phyloP scores from a whole-genome alignment of 371 early-diverging fungal species.

The Zancudomyces culisetae region DNA sequence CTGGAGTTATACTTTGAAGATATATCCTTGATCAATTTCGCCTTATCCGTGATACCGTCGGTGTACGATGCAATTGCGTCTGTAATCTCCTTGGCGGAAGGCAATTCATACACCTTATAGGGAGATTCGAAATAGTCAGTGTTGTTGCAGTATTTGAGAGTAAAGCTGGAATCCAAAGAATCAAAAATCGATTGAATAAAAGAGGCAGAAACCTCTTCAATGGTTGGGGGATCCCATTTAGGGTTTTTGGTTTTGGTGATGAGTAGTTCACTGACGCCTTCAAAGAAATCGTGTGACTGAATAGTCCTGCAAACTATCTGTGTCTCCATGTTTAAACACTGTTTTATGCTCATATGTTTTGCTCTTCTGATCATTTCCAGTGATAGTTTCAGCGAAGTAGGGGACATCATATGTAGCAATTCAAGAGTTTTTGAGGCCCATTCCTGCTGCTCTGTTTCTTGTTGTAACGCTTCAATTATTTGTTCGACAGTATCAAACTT shows the following conservation, averaged over 20 bases:
- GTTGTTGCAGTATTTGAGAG: no score
- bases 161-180: no score
- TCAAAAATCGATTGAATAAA: no score
- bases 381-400: constrained; percentile 77
- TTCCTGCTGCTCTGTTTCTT: constrained; percentile 29
- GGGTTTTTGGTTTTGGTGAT: constrained; percentile 45
- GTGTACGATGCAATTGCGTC: no score
- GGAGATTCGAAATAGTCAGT: no score
- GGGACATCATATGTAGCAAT: constrained; percentile 51
- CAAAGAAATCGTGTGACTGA: constrained; percentile 60
- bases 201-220: constrained; percentile 33
- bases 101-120: no score
- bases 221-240: constrained; percentile 51
- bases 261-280: constrained; percentile 67
- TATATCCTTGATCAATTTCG: no score
- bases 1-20: no score
- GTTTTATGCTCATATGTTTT: constrained; percentile 38
- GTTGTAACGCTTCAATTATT: constrained; percentile 56
- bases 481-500: constrained; percentile 51
- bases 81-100: no score
- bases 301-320: constrained; percentile 53
- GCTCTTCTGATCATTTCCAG: constrained; percentile 63
- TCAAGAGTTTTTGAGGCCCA: constrained; percentile 55
- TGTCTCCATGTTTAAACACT: constrained; percentile 76
- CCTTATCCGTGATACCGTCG: no score